A percentile compares a stretch with the other conserved stretches of the same genome.
phyloP scores from a whole-genome alignment of 176 grass and related monocot genomes.

The Avena atlantica region DNA sequence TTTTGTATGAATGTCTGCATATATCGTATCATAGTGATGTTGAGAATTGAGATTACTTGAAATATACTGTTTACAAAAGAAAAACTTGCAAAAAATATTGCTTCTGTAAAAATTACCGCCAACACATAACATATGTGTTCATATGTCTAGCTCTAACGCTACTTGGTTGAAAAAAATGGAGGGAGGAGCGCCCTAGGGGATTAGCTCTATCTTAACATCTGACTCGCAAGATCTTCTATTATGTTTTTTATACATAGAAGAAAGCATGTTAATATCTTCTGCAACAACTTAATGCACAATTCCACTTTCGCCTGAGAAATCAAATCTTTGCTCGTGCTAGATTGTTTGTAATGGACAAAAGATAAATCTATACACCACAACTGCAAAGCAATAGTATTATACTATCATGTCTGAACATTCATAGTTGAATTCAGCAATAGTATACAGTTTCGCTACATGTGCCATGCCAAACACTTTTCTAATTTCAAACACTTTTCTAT shows the following conservation, averaged over 20 bases:
- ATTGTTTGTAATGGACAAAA: not conserved
- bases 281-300: not conserved
- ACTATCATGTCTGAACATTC: too few relatives aligned
- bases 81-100: not conserved
- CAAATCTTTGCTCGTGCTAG: not conserved
- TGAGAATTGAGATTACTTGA: slow-evolving; percentile 17
- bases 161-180: too few relatives aligned
- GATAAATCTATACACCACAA: not conserved
- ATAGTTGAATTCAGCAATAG: too few relatives aligned
- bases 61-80: not conserved
- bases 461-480: too few relatives aligned
- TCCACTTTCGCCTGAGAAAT: not conserved
- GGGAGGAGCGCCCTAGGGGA: too few relatives aligned
- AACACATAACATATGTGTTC: not conserved
- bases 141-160: not conserved
- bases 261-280: not conserved
- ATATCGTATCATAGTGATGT: slow-evolving; percentile 22
- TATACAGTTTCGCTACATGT: too few relatives aligned
- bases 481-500: not conserved
- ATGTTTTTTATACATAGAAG: not conserved
- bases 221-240: not conserved
- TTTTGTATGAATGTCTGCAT: slow-evolving; percentile 33
- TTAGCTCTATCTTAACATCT: not conserved
- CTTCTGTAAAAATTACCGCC: not conserved
- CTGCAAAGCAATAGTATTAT: too few relatives aligned